Conservation (phyloP, 2,329 filamentous ascomycete species). For the Beauveria asiatica region DNA sequence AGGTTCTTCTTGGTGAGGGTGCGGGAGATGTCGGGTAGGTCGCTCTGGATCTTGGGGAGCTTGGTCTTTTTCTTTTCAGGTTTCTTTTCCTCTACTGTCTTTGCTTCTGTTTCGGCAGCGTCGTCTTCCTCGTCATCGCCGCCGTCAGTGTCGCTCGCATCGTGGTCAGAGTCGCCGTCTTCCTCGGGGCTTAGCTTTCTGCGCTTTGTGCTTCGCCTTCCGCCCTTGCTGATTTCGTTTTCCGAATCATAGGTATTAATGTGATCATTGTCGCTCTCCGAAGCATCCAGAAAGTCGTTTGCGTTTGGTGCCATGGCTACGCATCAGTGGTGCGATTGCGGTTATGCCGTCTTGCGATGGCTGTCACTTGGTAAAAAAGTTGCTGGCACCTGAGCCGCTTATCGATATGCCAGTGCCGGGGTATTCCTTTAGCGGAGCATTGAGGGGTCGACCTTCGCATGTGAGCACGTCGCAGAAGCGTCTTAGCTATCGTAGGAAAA, state of each 20-base stretch:
- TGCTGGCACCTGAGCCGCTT: not conserved
- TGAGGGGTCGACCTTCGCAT: not conserved
- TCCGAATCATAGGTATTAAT: conserved; percentile 59
- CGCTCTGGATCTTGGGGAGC: conserved; percentile 21
- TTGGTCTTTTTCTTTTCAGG: conserved; percentile 20
- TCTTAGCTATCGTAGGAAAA: too few relatives aligned
- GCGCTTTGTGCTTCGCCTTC: conserved; percentile 53
- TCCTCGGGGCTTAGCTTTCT: conserved; percentile 44
- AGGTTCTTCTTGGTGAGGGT: conserved; percentile 60
- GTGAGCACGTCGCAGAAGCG: too few relatives aligned
- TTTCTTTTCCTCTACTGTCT: conserved; percentile 10
- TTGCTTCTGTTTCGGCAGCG: conserved; percentile 13
- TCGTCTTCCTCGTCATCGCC: conserved; percentile 17
- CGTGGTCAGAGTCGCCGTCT: conserved; percentile 22
- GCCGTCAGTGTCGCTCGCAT: conserved; percentile 18
- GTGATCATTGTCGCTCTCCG: conserved; percentile 51
- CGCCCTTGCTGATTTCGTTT: conserved; percentile 59
- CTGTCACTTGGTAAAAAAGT: conserved; percentile 1
- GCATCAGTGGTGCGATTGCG: not conserved
- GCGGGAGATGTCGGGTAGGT: conserved; percentile 41
- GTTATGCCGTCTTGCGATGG: not conserved
- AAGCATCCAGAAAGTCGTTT: conserved; percentile 61
- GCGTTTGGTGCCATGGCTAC: conserved; percentile 55
- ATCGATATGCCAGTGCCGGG: conserved; percentile 9
- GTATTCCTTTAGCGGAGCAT: conserved; percentile 1